A percentile compares a stretch with the other conserved stretches of the same genome.
Conservation (phyloP, 345 rosid genomes). For the Schrenkiella parvula region DNA sequence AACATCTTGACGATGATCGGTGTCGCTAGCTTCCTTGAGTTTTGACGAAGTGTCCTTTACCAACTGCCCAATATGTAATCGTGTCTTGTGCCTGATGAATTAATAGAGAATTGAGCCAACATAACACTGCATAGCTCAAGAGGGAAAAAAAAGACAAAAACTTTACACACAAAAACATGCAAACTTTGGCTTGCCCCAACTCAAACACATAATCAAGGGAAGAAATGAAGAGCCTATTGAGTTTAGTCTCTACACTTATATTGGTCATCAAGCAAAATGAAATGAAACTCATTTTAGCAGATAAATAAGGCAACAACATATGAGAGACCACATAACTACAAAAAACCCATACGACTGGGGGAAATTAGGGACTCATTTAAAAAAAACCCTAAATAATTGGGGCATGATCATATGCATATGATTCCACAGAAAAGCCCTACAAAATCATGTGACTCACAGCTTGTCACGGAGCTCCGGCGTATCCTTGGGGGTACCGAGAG, state of each 20-base stretch:
- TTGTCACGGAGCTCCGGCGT: slow-evolving; percentile 88
- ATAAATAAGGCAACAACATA: neutral
- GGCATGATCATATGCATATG: no score
- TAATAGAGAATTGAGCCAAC: neutral
- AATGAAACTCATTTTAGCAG: neutral
- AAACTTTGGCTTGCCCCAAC: no score
- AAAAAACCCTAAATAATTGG: neutral
- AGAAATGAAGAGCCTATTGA: neutral
- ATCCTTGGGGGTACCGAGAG: slow-evolving; percentile 92
- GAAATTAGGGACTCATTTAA: neutral
- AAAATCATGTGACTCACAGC: slow-evolving; percentile 54
- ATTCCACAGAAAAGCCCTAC: neutral
- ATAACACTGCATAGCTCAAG: no score
- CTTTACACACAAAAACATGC: no score
- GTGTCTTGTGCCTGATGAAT: slow-evolving; percentile 60
- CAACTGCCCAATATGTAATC: slow-evolving; percentile 61
- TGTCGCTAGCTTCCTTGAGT: slow-evolving; percentile 77
- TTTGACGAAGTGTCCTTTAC: slow-evolving; percentile 78
- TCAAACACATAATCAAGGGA: neutral
- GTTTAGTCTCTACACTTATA: neutral
- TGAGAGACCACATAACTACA: no score
- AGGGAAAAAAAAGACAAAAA: no score
- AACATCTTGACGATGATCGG: slow-evolving; percentile 59
- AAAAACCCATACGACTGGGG: no score
- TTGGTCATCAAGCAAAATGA: neutral